Percentiles rank a stretch among this genome's conserved stretches.
phyloP scores from a whole-genome alignment of 768 basidiomycete species.

The Boletus subparvulus region DNA sequence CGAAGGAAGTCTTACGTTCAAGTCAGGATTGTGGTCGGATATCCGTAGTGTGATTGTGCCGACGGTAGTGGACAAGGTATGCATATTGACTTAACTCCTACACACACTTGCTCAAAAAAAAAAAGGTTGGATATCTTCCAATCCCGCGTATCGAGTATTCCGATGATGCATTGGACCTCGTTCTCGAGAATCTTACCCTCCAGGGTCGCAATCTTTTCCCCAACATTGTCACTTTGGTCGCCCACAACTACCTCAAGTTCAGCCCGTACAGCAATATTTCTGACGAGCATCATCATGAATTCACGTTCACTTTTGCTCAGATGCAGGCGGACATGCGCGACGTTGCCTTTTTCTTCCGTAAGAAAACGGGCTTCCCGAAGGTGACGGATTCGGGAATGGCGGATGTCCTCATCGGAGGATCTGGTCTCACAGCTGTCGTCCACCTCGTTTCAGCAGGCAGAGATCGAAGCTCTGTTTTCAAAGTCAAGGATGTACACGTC shows the following conservation, averaged over 20 bases:
- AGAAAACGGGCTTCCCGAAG: slow-evolving; percentile 82
- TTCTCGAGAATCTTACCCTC: slow-evolving; percentile 90
- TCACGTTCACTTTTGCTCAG: slow-evolving; percentile 75
- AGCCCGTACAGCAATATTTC: slow-evolving; percentile 61
- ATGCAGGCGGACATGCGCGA: slow-evolving; percentile 95
- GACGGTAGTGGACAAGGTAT: slow-evolving; percentile 67
- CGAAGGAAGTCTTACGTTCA: slow-evolving; percentile 86
- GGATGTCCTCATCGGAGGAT: slow-evolving; percentile 81
- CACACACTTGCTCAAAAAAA: neutral
- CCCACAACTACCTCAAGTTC: slow-evolving; percentile 82
- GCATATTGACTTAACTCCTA: slow-evolving; percentile 11
- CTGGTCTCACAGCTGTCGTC: slow-evolving; percentile 70
- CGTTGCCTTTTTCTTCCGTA: slow-evolving; percentile 87
- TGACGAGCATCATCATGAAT: slow-evolving; percentile 67
- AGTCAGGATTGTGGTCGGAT: slow-evolving; percentile 86
- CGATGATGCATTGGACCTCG: slow-evolving; percentile 81
- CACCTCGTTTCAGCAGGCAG: slow-evolving; percentile 60
- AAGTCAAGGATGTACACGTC: slow-evolving; percentile 67
- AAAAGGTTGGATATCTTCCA: slow-evolving; percentile 73
- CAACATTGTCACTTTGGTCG: slow-evolving; percentile 68
- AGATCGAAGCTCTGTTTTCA: slow-evolving; percentile 70
- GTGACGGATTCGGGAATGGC: slow-evolving; percentile 80
- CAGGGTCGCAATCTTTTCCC: slow-evolving; percentile 90
- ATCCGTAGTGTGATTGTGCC: slow-evolving; percentile 83
- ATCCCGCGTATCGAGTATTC: slow-evolving; percentile 95